phyloP scores from a whole-genome alignment of 352 stramenopile species.

The Ophiocytium majus region DNA sequence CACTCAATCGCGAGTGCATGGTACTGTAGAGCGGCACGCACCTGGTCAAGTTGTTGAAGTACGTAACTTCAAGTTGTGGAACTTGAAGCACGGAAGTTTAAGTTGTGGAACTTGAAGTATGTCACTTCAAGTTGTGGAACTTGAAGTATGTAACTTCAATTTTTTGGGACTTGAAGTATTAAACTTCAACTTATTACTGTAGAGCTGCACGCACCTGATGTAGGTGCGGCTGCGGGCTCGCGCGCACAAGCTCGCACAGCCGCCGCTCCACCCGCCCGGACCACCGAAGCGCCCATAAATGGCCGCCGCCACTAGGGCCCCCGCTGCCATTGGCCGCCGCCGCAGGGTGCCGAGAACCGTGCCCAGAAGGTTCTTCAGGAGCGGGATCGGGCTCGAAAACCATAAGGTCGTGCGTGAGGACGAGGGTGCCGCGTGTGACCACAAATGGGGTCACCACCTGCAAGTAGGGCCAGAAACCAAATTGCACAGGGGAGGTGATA shows the following conservation, averaged over 20 bases:
- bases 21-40: neutral
- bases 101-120: neutral
- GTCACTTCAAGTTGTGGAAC: neutral
- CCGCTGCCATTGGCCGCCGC: neutral
- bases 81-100: neutral
- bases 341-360: neutral
- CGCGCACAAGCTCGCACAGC: neutral
- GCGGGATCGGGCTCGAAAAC: neutral
- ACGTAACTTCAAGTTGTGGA: neutral
- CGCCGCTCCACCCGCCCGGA: neutral
- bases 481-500: no score
- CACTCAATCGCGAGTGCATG: neutral
- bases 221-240: neutral
- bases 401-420: neutral
- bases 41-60: neutral
- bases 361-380: neutral
- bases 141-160: neutral
- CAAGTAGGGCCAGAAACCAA: neutral
- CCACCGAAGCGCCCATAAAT: neutral
- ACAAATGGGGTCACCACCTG: slow-evolving; percentile 2
- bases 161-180: no score
- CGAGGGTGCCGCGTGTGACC: neutral
- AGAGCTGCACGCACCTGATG: slow-evolving; percentile 10
- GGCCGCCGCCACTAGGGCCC: neutral
- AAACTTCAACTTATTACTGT: neutral